Evolutionary conservation across 2,329 filamentous ascomycete genomes (phyloP).

Genomic region (Fusarium drepaniforme): DNA sequence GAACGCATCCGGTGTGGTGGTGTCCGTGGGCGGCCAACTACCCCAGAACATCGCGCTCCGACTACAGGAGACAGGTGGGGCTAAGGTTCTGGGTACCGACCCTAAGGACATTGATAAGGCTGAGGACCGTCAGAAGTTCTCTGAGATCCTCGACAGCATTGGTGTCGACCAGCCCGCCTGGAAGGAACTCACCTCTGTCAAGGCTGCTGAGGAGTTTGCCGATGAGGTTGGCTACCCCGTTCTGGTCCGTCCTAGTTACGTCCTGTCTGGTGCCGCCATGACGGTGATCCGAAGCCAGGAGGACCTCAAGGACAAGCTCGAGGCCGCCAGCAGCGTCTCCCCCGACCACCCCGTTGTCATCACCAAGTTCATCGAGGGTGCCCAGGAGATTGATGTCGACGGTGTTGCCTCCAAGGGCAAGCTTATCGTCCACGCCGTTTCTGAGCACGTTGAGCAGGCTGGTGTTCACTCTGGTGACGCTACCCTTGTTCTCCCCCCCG

Average conservation of each 20-base stretch:
- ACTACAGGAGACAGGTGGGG: constrained; percentile 90
- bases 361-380: constrained; percentile 97
- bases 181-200: constrained; percentile 94
- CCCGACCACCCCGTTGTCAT: constrained; percentile 98
- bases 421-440: constrained; percentile 90
- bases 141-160: constrained; percentile 95
- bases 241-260: constrained; percentile 93
- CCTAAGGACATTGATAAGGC: constrained; percentile 97
- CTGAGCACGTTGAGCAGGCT: constrained; percentile 95
- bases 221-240: constrained; percentile 91
- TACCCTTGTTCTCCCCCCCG: constrained; percentile 91
- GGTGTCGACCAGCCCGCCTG: constrained; percentile 97
- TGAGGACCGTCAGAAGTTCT: constrained; percentile 98
- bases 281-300: constrained; percentile 91
- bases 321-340: constrained; percentile 89
- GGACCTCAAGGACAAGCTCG: constrained; percentile 94
- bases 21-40: constrained; percentile 95
- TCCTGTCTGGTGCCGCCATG: constrained; percentile 98
- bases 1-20: constrained; percentile 85
- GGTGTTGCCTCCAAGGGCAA: constrained; percentile 89
- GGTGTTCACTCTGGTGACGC: constrained; percentile 99
- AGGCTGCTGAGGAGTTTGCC: constrained; percentile 89
- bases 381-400: constrained; percentile 96
- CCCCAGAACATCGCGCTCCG: constrained; percentile 97
- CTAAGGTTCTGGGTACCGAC: constrained; percentile 92